Conservation (phyloP, 257 asterid species). For the Phtheirospermum japonicum region DNA sequence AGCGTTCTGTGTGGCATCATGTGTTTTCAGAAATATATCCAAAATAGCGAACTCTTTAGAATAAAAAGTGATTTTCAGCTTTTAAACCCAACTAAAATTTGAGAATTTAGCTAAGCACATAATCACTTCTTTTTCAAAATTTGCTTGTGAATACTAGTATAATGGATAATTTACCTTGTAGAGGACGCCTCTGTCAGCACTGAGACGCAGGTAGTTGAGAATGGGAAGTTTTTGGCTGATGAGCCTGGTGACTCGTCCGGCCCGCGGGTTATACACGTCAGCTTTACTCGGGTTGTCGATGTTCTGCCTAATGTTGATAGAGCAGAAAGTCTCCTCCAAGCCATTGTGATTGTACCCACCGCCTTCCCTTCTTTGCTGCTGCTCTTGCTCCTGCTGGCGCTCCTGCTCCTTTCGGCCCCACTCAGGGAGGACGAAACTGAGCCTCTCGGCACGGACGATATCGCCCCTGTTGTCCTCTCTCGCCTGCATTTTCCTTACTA, state of each 20-base stretch:
- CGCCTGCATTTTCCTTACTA: conserved; percentile 31
- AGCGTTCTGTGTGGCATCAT: conserved; percentile 46
- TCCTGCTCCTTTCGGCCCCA: conserved; percentile 25
- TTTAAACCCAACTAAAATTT: too few species aligned
- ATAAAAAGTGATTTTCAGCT: too few species aligned
- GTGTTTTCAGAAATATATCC: too few species aligned
- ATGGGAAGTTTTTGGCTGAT: conserved; percentile 57
- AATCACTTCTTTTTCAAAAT: too few species aligned
- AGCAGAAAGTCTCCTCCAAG: conserved; percentile 53
- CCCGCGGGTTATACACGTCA: conserved; percentile 54
- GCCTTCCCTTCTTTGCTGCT: conserved; percentile 13
- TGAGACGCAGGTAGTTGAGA: conserved; percentile 46
- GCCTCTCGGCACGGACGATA: conserved; percentile 42
- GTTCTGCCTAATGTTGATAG: conserved; percentile 39
- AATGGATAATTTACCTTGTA: conserved; percentile 39
- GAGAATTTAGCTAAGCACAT: too few species aligned
- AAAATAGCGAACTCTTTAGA: too few species aligned
- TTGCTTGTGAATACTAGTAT: too few species aligned
- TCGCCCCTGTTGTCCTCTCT: conserved; percentile 47
- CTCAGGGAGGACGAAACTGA: conserved; percentile 36
- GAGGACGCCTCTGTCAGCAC: conserved; percentile 54
- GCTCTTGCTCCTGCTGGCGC: conserved; percentile 2
- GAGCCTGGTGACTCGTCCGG: conserved; percentile 51
- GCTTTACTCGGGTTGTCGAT: conserved; percentile 40
- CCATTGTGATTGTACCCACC: conserved; percentile 46